Conservation (phyloP, 306 rosid genomes). For the Alnus rubra region DNA sequence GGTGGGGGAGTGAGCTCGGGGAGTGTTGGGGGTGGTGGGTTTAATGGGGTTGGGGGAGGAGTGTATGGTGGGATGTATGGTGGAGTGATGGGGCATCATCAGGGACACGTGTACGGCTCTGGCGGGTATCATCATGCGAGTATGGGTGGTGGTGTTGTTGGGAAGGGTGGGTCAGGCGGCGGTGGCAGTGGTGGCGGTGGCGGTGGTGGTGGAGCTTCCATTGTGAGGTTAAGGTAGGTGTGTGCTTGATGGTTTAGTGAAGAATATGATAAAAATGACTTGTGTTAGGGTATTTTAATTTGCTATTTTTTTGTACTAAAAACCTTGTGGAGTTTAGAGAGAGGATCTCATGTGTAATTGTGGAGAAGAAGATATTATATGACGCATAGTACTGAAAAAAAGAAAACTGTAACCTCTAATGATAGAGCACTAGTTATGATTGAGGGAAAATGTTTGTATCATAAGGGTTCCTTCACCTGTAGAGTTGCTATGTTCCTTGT, state of each 20-base stretch:
- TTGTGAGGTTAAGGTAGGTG: slow-evolving; percentile 43
- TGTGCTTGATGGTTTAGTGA: background rate
- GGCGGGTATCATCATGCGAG: slow-evolving; percentile 49
- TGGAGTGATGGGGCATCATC: slow-evolving; percentile 48
- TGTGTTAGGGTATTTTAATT: background rate
- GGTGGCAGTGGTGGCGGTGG: slow-evolving; percentile 16
- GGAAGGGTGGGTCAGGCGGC: slow-evolving; percentile 28
- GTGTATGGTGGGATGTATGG: slow-evolving; percentile 56
- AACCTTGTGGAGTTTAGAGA: background rate
- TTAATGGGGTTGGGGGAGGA: slow-evolving; percentile 44
- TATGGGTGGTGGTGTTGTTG: slow-evolving; percentile 9
- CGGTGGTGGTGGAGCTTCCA: slow-evolving; percentile 22
- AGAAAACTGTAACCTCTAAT: slow-evolving; percentile 14
- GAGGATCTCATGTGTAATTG: slow-evolving; percentile 13
- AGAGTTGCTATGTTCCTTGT: background rate
- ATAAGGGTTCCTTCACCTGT: background rate
- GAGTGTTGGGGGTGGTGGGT: slow-evolving; percentile 27
- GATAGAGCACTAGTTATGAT: slow-evolving; percentile 11
- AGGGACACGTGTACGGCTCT: slow-evolving; percentile 49
- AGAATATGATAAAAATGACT: background rate
- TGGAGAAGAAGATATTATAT: background rate
- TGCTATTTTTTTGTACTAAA: background rate
- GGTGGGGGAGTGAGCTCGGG: slow-evolving; percentile 30
- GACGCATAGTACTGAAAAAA: background rate
- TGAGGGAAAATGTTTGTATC: slow-evolving; percentile 9